phyloP scores from a whole-genome alignment of 305 asterid species.

The Striga hermonthica region DNA sequence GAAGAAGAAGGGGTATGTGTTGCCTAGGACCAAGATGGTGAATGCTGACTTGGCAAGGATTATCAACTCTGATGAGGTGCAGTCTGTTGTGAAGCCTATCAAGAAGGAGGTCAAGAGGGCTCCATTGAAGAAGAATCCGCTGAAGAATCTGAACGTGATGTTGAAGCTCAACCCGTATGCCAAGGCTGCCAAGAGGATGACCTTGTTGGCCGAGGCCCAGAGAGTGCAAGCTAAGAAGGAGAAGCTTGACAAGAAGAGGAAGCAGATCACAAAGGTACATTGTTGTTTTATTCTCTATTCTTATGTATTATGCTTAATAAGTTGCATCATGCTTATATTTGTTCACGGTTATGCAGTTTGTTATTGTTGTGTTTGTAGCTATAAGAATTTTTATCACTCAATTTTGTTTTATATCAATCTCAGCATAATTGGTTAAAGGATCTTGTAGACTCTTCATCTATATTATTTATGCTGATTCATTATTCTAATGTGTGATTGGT shows the following conservation, averaged over 20 bases:
- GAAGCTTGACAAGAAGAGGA: slow-evolving; percentile 70
- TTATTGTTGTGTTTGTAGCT: too few species aligned
- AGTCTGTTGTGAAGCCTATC: slow-evolving; percentile 79
- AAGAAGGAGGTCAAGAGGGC: slow-evolving; percentile 72
- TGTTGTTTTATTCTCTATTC: too few species aligned
- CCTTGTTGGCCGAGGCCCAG: slow-evolving; percentile 73
- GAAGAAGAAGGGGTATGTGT: slow-evolving; percentile 70
- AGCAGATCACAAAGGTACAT: slow-evolving; percentile 55
- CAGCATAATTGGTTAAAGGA: too few species aligned
- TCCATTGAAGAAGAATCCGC: slow-evolving; percentile 67
- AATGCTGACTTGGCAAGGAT: slow-evolving; percentile 84
- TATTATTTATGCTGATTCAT: not conserved
- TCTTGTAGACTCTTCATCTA: not conserved
- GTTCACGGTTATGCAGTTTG: too few species aligned
- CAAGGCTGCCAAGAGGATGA: slow-evolving; percentile 79
- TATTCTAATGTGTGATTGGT: too few species aligned
- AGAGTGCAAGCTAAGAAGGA: slow-evolving; percentile 69
- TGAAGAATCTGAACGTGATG: slow-evolving; percentile 62
- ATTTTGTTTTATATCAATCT: not conserved
- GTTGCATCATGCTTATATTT: too few species aligned
- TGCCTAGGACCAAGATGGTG: slow-evolving; percentile 78
- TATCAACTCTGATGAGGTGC: slow-evolving; percentile 87
- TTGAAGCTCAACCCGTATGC: slow-evolving; percentile 79
- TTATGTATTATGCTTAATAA: too few species aligned
- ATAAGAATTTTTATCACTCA: not conserved